Base-by-base conservation (phyloP, 495 filamentous ascomycete species). In the Mytilinidion resinicola region DNA sequence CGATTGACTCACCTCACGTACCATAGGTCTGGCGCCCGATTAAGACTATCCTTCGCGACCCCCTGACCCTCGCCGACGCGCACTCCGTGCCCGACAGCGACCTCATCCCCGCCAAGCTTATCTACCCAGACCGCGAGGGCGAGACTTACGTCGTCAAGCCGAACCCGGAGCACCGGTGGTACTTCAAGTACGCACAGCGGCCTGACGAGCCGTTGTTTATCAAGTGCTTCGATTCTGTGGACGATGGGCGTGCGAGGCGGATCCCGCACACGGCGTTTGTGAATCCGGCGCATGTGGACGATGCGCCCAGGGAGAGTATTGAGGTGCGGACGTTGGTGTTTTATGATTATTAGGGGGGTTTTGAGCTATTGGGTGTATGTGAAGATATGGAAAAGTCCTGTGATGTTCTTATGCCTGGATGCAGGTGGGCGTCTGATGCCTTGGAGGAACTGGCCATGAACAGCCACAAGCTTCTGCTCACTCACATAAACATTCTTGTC, bases 1-100 rank as follows among this genome's bases (percentile, higher is more conserved):
- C n/a, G n/a, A n/a, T n/a, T n/a, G n/a, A n/a, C n/a, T n/a, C n/a
- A n/a, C n/a, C n/a, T n/a, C n/a, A n/a, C n/a, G n/a, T n/a, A n/a
- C n/a, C n/a, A n/a, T n/a, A n/a, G n/a, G n/a, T 88, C 53, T 88
- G 85, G 85, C 81, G 85, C 0, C 85, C 85, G 1, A 87, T 88
- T 62, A 79, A 78, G 56, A 77, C 77, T 0, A 81, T 88, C 48
- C 67, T 74, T 36, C 79, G 80, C 42, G 84, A 88, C 63, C 85
- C 85, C 0, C 72, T 88, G 0, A 79, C 78, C 3, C 73, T 88
- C 15, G 83, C 83, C 0, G 82, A 87, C 50, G 65, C 65, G 10
- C 39, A 63, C 38, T 61, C 52, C 34, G 67, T 70, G 10, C 33
- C 57, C 4, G 63, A 68, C 25, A 42, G 41, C 30, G 57, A 61